A percentile compares a stretch with the other conserved stretches of the same genome.
Evolutionary conservation across 139 green algal genomes (phyloP).

Genomic region (Picochlorum costavermella): DNA sequence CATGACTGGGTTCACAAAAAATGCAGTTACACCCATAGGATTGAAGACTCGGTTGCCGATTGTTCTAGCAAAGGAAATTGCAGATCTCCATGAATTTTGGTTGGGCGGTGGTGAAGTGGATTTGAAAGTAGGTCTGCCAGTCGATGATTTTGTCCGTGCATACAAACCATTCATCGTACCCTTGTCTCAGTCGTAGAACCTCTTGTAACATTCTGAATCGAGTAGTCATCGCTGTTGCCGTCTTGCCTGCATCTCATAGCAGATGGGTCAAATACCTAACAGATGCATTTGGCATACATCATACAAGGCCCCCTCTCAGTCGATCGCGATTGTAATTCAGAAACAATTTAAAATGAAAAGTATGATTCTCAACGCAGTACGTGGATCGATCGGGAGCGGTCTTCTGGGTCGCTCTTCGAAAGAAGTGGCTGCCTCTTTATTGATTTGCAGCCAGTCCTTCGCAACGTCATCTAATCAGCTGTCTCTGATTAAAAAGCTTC

Average conservation of each 20-base stretch:
- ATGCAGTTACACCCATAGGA: slow-evolving; percentile 74
- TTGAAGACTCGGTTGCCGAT: slow-evolving; percentile 61
- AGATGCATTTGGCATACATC: no score
- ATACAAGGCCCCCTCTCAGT: no score
- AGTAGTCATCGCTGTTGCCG: no score
- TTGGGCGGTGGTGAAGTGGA: slow-evolving; percentile 82
- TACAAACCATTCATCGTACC: slow-evolving; percentile 48
- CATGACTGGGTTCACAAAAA: slow-evolving; percentile 68
- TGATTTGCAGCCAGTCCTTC: background rate
- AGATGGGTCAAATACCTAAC: no score
- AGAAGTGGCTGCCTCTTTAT: background rate
- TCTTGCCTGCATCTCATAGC: no score
- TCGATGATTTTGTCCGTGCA: slow-evolving; percentile 44
- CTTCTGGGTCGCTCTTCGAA: background rate
- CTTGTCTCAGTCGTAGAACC: slow-evolving; percentile 45
- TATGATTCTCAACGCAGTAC: background rate
- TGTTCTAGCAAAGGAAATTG: slow-evolving; percentile 61
- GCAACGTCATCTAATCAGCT: background rate
- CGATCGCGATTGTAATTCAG: no score
- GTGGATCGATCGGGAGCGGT: background rate
- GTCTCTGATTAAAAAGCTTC: slow-evolving; percentile 64
- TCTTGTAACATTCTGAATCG: no score
- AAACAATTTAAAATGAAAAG: background rate
- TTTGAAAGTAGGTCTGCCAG: slow-evolving; percentile 61
- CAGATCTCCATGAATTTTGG: slow-evolving; percentile 55